phyloP scores from a whole-genome alignment of 768 basidiomycete genomes.

The Tulasnella sp. region DNA sequence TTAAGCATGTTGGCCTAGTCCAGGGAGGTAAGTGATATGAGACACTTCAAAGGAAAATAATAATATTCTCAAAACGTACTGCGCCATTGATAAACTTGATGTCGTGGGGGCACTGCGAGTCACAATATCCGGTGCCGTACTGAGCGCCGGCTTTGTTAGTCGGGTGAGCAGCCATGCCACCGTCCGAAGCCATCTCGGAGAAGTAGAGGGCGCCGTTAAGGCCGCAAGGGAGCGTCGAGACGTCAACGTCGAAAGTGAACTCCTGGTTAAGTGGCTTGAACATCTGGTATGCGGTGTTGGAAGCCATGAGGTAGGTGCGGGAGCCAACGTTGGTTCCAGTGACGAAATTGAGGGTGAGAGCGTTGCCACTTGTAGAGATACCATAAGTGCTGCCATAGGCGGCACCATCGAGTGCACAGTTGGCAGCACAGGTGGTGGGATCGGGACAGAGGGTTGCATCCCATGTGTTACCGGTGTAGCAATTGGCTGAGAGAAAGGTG shows the following conservation, averaged over 20 bases:
- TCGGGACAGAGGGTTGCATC: too few species aligned
- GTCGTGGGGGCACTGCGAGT: not conserved
- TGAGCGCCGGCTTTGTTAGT: too few species aligned
- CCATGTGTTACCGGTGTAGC: too few species aligned
- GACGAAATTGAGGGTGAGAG: slow-evolving; percentile 40
- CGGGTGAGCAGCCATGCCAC: too few species aligned
- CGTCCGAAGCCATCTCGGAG: too few species aligned
- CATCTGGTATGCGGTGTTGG: not conserved
- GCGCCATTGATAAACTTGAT: slow-evolving; percentile 1
- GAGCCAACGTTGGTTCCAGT: slow-evolving; percentile 25
- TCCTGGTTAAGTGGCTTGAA: slow-evolving; percentile 1
- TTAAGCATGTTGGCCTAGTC: not conserved
- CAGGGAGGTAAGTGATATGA: not conserved
- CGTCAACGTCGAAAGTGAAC: not conserved
- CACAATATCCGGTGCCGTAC: not conserved
- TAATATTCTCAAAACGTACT: not conserved
- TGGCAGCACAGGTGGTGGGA: too few species aligned
- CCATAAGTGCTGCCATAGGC: slow-evolving; percentile 42
- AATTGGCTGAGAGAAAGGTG: not conserved
- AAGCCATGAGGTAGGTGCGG: slow-evolving; percentile 37
- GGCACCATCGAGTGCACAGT: slow-evolving; percentile 22
- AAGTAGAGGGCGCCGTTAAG: too few species aligned
- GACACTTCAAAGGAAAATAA: not conserved
- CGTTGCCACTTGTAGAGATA: slow-evolving; percentile 36
- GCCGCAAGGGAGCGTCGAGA: not conserved